A percentile compares a stretch with the other conserved stretches of the same genome.
These are phyloP conservation scores for Cunninghamia lanceolata DNA, from an alignment of 75 land plant species.

Conservation along the genomic window DNA sequence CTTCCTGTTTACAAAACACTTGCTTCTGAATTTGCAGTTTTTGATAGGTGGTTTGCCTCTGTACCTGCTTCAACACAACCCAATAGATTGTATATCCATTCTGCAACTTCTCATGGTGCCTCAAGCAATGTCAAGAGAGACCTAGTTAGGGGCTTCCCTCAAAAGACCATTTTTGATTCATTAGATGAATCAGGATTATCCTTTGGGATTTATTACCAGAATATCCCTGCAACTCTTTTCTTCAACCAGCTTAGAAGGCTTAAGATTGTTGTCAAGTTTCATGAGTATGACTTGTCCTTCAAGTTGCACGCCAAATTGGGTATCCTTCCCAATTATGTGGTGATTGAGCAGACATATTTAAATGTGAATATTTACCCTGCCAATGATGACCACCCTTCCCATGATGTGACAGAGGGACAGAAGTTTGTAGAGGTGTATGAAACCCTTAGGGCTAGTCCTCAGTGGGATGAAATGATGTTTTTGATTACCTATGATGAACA, in stretches of 20 bases:
- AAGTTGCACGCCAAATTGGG: conserved; percentile 67
- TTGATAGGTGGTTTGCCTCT: conserved; percentile 97
- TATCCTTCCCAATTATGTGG: conserved; percentile 72
- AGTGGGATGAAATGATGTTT: conserved; percentile 84
- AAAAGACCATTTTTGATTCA: conserved; percentile 91
- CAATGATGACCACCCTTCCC: conserved; percentile 95
- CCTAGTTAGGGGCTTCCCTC: conserved; percentile 88
- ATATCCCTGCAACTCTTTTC: conserved; percentile 80
- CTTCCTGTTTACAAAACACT: conserved; percentile 73
- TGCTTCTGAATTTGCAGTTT: conserved; percentile 83
- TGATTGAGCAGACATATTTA: conserved; percentile 86
- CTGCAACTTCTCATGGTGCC: conserved; percentile 90
- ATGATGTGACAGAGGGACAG: conserved; percentile 83
- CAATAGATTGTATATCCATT: conserved; percentile 91
- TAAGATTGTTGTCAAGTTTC: conserved; percentile 60
- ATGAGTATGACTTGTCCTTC: conserved; percentile 51
- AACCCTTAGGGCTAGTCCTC: conserved; percentile 73
- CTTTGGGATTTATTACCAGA: conserved; percentile 94
- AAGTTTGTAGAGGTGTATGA: conserved; percentile 86
- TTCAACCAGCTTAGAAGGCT: conserved; percentile 65
- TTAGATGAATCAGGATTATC: conserved; percentile 60
- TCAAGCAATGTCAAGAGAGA: conserved; percentile 81
- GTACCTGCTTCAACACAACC: conserved; percentile 98
- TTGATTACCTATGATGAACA: conserved; percentile 96
- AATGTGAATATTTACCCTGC: conserved; percentile 57